Conservation (phyloP, 2,329 filamentous ascomycete species). For the Diplodia scrobiculata region DNA sequence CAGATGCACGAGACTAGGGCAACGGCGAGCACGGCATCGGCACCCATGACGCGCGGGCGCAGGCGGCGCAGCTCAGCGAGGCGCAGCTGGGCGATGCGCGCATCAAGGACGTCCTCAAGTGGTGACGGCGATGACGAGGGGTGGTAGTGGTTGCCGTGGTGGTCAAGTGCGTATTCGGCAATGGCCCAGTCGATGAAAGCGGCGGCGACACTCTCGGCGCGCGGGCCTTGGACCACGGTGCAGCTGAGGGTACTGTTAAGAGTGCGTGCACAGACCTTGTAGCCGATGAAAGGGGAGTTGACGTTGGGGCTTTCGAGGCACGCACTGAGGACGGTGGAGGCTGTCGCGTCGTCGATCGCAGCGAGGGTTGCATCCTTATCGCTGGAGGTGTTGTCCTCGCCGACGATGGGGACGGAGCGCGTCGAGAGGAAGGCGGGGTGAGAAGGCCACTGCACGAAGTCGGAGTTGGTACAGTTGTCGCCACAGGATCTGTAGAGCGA, state of each 20-base stretch:
- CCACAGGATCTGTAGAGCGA: neutral
- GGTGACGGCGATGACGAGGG: neutral
- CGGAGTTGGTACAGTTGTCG: neutral
- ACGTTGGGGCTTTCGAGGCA: neutral
- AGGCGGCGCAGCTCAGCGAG: neutral
- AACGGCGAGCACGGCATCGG: neutral
- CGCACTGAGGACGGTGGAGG: neutral
- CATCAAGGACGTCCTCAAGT: neutral
- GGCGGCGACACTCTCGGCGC: neutral
- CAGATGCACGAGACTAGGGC: neutral
- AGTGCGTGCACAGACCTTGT: conserved; percentile 4
- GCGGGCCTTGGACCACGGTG: neutral
- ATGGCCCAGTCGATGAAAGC: conserved; percentile 7
- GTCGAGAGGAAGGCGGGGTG: neutral
- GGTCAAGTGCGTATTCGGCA: neutral
- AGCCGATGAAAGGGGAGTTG: neutral
- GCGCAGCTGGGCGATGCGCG: neutral
- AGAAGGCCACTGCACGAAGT: neutral
- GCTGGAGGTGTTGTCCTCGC: no score
- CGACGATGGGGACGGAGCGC: neutral
- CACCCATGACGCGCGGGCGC: neutral
- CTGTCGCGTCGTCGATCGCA: no score
- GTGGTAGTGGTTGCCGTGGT: no score
- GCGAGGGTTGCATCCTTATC: no score
- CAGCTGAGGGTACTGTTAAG: neutral